A percentile compares a stretch with the other conserved stretches of the same genome.
Conservation (phyloP, 495 filamentous ascomycete genomes). For the Aspergillus kassunensis region DNA sequence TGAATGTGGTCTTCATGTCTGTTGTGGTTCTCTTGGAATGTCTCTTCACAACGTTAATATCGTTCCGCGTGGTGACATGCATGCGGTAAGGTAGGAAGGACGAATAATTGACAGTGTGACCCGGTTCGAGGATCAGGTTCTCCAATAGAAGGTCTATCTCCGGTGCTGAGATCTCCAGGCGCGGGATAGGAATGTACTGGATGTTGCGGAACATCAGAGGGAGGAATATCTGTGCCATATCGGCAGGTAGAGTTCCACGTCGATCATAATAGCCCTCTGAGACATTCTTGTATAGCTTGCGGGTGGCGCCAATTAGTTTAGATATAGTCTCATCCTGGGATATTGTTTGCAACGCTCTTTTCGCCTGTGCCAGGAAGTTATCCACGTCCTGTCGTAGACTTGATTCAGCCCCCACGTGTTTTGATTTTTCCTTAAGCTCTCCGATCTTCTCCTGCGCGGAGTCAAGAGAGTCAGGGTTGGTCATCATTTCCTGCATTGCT, state of each 20-base stretch:
- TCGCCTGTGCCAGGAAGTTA: constrained; percentile 62
- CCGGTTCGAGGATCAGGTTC: constrained; percentile 87
- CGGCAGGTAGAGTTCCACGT: constrained; percentile 68
- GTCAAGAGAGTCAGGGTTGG: constrained; percentile 78
- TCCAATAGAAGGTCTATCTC: constrained; percentile 82
- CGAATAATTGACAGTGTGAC: constrained; percentile 73
- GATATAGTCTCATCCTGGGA: constrained; percentile 64
- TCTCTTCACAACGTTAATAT: constrained; percentile 78
- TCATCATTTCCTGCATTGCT: constrained; percentile 77
- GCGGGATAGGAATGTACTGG: constrained; percentile 83
- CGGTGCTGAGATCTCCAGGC: constrained; percentile 78
- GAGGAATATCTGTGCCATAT: constrained; percentile 72
- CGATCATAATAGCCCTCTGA: constrained; percentile 53
- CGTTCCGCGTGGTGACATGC: constrained; percentile 75
- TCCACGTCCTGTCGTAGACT: constrained; percentile 70
- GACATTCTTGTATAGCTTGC: constrained; percentile 61
- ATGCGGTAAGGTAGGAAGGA: constrained; percentile 88
- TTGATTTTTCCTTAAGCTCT: constrained; percentile 64
- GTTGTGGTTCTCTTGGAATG: constrained; percentile 65
- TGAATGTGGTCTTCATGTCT: constrained; percentile 63
- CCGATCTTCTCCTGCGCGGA: constrained; percentile 65
- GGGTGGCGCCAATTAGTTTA: constrained; percentile 60
- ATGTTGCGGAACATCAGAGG: constrained; percentile 71
- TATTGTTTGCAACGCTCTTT: constrained; percentile 62
- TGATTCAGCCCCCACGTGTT: constrained; percentile 58